These are phyloP conservation scores for Cystobasidium onofrii DNA, from an alignment of 768 basidiomycete genomes.

Conservation along the genomic window DNA sequence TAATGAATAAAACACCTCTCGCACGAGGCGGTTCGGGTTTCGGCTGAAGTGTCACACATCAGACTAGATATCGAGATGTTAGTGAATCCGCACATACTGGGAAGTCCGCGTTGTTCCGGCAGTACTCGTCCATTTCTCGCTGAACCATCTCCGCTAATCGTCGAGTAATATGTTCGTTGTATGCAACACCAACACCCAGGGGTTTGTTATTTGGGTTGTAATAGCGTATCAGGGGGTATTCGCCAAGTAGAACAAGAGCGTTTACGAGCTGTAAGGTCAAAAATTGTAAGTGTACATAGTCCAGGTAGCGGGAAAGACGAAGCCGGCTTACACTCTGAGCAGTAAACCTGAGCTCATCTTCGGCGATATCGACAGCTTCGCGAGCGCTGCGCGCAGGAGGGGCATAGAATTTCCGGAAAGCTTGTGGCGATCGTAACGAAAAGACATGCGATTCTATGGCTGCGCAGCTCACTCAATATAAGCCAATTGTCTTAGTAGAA, in stretches of 20 bases:
- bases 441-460: slow-evolving; percentile 81
- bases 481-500: not conserved
- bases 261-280: slow-evolving; percentile 59
- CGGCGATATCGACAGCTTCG: slow-evolving; percentile 63
- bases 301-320: not conserved
- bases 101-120: slow-evolving; percentile 74
- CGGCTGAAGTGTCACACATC: slow-evolving; percentile 34
- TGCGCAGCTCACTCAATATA: slow-evolving; percentile 43
- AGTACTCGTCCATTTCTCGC: slow-evolving; percentile 72
- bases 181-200: slow-evolving; percentile 69
- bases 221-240: slow-evolving; percentile 87
- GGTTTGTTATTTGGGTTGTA: slow-evolving; percentile 77
- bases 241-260: slow-evolving; percentile 77
- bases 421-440: slow-evolving; percentile 63
- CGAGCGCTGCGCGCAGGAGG: slow-evolving; percentile 61
- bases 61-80: not conserved
- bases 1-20: slow-evolving; percentile 74
- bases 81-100: slow-evolving; percentile 56
- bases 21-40: slow-evolving; percentile 53
- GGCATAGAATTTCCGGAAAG: slow-evolving; percentile 83
- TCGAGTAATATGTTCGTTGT: slow-evolving; percentile 63
- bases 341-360: slow-evolving; percentile 72
- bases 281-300: not conserved
- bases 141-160: slow-evolving; percentile 80
- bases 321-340: slow-evolving; percentile 45